Conservation (phyloP, 371 early-diverging fungal genomes). For the Mucor irregularis region DNA sequence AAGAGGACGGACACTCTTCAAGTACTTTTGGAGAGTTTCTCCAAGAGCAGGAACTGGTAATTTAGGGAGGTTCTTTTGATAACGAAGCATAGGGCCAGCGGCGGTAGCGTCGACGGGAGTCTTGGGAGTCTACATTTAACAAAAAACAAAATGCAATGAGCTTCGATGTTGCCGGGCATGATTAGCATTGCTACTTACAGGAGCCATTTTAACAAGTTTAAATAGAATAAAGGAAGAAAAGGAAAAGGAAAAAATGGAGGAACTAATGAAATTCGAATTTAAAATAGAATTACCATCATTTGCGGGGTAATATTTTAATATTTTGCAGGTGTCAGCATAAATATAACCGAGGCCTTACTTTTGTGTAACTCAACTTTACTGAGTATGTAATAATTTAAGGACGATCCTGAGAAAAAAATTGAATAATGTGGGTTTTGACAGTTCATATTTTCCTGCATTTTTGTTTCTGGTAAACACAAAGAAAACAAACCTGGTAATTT, state of each 20-base stretch:
- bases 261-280: neutral
- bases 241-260: neutral
- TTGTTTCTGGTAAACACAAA: too few relatives aligned
- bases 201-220: slow-evolving; percentile 5
- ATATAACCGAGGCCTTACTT: neutral
- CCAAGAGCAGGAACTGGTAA: slow-evolving; percentile 89
- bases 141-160: neutral
- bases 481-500: slow-evolving; percentile 90
- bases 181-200: neutral
- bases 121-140: slow-evolving; percentile 29
- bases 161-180: neutral
- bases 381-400: too few relatives aligned
- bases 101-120: slow-evolving; percentile 48
- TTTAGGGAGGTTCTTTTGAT: slow-evolving; percentile 74
- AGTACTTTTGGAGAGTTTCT: slow-evolving; percentile 82
- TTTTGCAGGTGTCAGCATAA: neutral
- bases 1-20: slow-evolving; percentile 76
- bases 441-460: too few relatives aligned
- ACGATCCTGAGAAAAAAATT: too few relatives aligned
- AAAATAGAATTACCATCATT: too few relatives aligned
- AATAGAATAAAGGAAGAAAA: neutral
- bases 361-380: too few relatives aligned
- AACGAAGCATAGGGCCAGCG: slow-evolving; percentile 64
- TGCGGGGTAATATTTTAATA: too few relatives aligned
- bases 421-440: too few relatives aligned